Conservation (phyloP, 257 asterid species). For the Solanum phureja region DNA sequence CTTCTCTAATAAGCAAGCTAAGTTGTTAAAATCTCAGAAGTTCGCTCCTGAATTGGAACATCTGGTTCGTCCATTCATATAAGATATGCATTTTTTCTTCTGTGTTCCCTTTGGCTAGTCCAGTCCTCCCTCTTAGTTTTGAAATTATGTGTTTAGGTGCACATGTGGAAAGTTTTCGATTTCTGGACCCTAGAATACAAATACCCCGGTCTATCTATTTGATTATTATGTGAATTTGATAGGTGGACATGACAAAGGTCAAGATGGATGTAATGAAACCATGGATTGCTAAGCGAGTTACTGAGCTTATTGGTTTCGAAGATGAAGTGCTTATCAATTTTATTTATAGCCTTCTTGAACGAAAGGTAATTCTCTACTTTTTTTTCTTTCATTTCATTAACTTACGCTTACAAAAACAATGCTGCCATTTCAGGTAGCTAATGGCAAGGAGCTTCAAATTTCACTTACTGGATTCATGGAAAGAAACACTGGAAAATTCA, state of each 20-base stretch:
- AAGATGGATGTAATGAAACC: slow-evolving; percentile 95
- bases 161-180: background rate
- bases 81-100: background rate
- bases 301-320: slow-evolving; percentile 96
- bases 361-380: slow-evolving; percentile 43
- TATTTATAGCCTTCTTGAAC: slow-evolving; percentile 80
- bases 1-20: slow-evolving; percentile 98
- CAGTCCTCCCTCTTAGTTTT: background rate
- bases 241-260: slow-evolving; percentile 94
- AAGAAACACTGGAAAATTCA: slow-evolving; percentile 94
- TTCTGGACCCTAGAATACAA: background rate
- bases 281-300: slow-evolving; percentile 93
- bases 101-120: background rate
- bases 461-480: slow-evolving; percentile 97
- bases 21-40: slow-evolving; percentile 87
- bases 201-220: background rate
- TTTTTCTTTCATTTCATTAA: background rate
- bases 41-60: slow-evolving; percentile 91
- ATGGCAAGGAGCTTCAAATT: slow-evolving; percentile 90
- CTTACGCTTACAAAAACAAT: background rate
- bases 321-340: slow-evolving; percentile 98
- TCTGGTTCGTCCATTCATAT: slow-evolving; percentile 38
- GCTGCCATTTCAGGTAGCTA: slow-evolving; percentile 56
- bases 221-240: background rate
- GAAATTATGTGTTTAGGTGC: slow-evolving; percentile 4